A percentile compares a stretch with the other conserved stretches of the same genome.
Conservation (phyloP, 2,329 filamentous ascomycete species). For the Rugonectria rugulosa region DNA sequence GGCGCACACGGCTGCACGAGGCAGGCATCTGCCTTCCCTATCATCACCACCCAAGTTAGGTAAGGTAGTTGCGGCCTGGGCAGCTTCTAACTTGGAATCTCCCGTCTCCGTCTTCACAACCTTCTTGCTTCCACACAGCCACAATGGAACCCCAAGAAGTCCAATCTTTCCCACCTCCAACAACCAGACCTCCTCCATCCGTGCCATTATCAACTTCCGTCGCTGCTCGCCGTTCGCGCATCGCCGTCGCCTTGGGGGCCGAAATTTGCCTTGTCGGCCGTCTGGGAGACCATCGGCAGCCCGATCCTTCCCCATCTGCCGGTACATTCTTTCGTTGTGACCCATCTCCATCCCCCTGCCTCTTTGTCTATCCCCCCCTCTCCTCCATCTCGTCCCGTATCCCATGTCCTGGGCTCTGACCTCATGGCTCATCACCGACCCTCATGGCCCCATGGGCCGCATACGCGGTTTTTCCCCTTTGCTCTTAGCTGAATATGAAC, state of each 20-base stretch:
- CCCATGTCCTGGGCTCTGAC: constrained; percentile 12
- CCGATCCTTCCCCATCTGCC: background rate
- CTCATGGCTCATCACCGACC: constrained; percentile 28
- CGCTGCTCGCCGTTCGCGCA: background rate
- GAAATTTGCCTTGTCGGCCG: background rate
- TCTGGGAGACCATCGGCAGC: background rate
- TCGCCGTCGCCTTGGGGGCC: background rate
- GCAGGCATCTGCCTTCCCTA: background rate
- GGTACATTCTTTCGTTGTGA: background rate
- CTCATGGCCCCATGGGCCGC: constrained; percentile 24
- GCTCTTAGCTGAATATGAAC: background rate
- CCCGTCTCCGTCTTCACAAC: background rate
- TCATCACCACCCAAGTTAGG: too few species aligned
- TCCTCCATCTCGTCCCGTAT: constrained; percentile 3
- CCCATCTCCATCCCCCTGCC: too few species aligned
- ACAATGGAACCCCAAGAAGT: background rate
- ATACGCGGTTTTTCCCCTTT: constrained; percentile 11
- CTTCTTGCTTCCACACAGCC: background rate
- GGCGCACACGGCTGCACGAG: too few species aligned
- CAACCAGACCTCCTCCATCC: background rate
- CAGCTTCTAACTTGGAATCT: background rate
- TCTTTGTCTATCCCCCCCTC: constrained; percentile 3
- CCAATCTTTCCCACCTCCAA: background rate
- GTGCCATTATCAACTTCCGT: background rate
- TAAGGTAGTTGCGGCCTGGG: too few species aligned